Evolutionary conservation across 331 rosid genomes (phyloP).

Genomic region (Spiraea crenata): DNA sequence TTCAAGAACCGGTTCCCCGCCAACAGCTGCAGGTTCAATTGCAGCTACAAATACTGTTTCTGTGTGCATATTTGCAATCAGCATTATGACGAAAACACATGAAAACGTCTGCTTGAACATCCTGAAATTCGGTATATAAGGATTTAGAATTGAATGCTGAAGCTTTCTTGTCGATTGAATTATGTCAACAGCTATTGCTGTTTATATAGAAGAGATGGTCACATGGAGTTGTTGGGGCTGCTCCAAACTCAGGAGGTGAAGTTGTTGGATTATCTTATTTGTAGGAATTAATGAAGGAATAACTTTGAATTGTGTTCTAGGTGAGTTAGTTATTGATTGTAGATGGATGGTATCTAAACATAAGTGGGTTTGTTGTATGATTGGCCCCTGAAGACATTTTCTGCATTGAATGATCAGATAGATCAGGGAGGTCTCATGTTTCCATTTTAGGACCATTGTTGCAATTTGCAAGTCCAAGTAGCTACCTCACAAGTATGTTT

Average conservation of each 20-base stretch:
- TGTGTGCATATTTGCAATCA: slow-evolving; percentile 30
- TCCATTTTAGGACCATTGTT: no score
- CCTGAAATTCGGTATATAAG: slow-evolving; percentile 12
- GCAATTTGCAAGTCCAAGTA: no score
- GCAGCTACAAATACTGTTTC: slow-evolving; percentile 24
- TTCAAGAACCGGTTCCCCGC: slow-evolving; percentile 60
- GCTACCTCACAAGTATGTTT: no score
- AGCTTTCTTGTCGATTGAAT: neutral
- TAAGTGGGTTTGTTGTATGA: slow-evolving; percentile 22
- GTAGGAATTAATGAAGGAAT: neutral
- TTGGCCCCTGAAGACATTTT: slow-evolving; percentile 3
- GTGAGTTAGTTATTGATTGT: slow-evolving; percentile 11
- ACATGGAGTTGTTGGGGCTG: slow-evolving; percentile 31
- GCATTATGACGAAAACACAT: slow-evolving; percentile 30
- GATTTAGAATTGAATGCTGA: slow-evolving; percentile 10
- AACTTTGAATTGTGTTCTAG: neutral
- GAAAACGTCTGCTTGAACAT: slow-evolving; percentile 35
- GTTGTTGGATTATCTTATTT: slow-evolving; percentile 25
- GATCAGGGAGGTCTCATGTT: no score
- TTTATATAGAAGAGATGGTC: slow-evolving; percentile 18
- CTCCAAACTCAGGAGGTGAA: slow-evolving; percentile 27
- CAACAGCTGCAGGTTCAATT: slow-evolving; percentile 44
- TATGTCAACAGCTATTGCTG: neutral
- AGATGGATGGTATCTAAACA: neutral
- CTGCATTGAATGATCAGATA: neutral